Base-by-base conservation (phyloP, 2,329 filamentous ascomycete species). In the Cryphonectria naterciae region DNA sequence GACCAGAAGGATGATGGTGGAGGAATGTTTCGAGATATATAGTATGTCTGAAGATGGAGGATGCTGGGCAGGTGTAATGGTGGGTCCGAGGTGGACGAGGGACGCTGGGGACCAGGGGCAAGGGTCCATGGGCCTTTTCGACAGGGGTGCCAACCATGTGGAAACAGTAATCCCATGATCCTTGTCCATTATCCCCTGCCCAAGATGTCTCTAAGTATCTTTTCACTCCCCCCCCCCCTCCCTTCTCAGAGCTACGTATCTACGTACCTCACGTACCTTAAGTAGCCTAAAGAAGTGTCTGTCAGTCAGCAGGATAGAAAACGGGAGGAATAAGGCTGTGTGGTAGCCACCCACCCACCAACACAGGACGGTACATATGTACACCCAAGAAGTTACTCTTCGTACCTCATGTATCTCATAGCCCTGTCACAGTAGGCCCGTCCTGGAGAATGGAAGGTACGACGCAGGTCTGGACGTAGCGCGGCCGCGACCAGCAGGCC, bases 21-120 rank as follows among this genome's bases (percentile, higher is more conserved):
- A 68, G 67, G 67, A 62, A 52, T 37, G 67, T 63, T 68, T 68
- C 60, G 67, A 64, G 60, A 68, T 68, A 68, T 68, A 68, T 58
- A 68, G 60, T 64, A 64, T 65, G 60, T 62, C 56, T 68, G 32
- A 35, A 56, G 60, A 22, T 43, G 58, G 37, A 68, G 58, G 52
- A 68, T 68, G 35, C 41, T 28, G 19, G 28, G 58, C 39, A 52
- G 35, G 52, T 52, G 67, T 37, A 17, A 54, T 22, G 43, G 58
- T 62, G 58, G 58, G 61, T 64, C 60, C 46, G 35, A 63, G 22
- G 67, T 46, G 61, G 60, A 35, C 63, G 41, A 58, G 54, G 52
- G 28, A 58, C 54, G 15, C 46, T 49, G 46, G 28, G 19, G 56
- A 46, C 41, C 32, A 43, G 63, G 63, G 63, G 1, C 63, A 52